phyloP scores from a whole-genome alignment of 78 protist genomes.

The Guillardia theta region DNA sequence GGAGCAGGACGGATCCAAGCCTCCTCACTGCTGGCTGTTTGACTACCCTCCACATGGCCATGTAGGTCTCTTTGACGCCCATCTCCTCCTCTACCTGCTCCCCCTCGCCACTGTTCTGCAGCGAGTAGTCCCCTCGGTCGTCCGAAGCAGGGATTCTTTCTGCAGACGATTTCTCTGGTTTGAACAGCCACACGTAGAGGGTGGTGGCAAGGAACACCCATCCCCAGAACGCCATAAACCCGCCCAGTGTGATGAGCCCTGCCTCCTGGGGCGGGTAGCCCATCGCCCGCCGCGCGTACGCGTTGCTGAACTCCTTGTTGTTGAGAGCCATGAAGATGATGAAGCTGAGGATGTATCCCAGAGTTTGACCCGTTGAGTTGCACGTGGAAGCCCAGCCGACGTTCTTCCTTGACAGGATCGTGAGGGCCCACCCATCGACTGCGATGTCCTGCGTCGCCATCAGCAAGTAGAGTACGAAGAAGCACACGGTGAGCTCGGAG shows the following conservation, averaged over 20 bases:
- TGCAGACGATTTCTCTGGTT: not conserved
- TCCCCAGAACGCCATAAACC: slow-evolving; percentile 38
- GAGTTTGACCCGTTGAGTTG: slow-evolving; percentile 46
- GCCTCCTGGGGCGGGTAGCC: not conserved
- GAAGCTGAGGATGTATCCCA: not conserved
- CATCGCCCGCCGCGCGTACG: not conserved
- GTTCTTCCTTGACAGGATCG: not conserved
- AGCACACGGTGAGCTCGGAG: not conserved
- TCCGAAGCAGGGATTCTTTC: not conserved
- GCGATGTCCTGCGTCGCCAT: slow-evolving; percentile 56
- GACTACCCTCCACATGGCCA: not conserved
- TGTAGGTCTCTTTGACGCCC: not conserved
- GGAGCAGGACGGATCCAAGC: slow-evolving; percentile 24
- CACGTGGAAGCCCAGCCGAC: slow-evolving; percentile 35
- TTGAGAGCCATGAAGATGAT: slow-evolving; percentile 37
- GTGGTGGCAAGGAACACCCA: slow-evolving; percentile 41
- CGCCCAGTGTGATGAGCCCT: not conserved
- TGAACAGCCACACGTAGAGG: not conserved
- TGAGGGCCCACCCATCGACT: slow-evolving; percentile 50
- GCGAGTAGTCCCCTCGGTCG: not conserved
- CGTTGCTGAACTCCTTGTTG: not conserved
- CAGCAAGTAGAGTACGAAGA: not conserved
- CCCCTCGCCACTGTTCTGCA: not conserved
- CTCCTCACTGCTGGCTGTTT: not conserved
- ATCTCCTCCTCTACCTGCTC: not conserved